These are phyloP conservation scores for Vararia minispora DNA, from an alignment of 768 basidiomycete genomes.

Conservation along the genomic window DNA sequence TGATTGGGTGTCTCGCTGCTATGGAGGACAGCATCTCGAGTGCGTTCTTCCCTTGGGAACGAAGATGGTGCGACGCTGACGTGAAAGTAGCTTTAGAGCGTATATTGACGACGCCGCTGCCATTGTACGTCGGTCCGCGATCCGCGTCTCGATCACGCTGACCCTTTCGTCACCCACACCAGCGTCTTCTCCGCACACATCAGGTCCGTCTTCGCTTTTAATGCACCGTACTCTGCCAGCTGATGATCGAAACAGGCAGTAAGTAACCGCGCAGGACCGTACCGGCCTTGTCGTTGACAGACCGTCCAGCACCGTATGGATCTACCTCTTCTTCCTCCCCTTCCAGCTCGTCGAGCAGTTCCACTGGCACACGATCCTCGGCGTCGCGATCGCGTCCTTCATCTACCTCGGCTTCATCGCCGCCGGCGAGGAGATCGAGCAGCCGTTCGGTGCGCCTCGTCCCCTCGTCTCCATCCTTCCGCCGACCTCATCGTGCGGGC, in stretches of 20 bases:
- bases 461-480: not conserved
- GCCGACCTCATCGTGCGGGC: not conserved
- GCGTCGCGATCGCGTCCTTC: conserved; percentile 53
- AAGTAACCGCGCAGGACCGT: conserved; percentile 1
- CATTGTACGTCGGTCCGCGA: conserved; percentile 51
- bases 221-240: not conserved
- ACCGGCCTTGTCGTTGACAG: not conserved
- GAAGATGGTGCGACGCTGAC: not conserved
- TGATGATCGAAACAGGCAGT: conserved; percentile 16
- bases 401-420: conserved; percentile 71
- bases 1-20: conserved; percentile 35
- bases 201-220: conserved; percentile 22
- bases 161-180: conserved; percentile 2
- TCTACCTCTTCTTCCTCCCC: conserved; percentile 67
- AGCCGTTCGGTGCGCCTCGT: conserved; percentile 43
- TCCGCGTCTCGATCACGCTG: not conserved
- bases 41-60: conserved; percentile 16
- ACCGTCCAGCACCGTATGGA: conserved; percentile 42
- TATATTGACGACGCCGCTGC: conserved; percentile 53
- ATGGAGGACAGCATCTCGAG: conserved; percentile 45
- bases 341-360: conserved; percentile 61
- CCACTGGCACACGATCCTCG: conserved; percentile 54
- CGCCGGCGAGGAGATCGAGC: conserved; percentile 60
- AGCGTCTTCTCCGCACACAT: conserved; percentile 60
- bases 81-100: conserved; percentile 36